These are phyloP conservation scores for Pythium sukuiense DNA, from an alignment of 352 stramenopile genomes.

Conservation along the genomic window DNA sequence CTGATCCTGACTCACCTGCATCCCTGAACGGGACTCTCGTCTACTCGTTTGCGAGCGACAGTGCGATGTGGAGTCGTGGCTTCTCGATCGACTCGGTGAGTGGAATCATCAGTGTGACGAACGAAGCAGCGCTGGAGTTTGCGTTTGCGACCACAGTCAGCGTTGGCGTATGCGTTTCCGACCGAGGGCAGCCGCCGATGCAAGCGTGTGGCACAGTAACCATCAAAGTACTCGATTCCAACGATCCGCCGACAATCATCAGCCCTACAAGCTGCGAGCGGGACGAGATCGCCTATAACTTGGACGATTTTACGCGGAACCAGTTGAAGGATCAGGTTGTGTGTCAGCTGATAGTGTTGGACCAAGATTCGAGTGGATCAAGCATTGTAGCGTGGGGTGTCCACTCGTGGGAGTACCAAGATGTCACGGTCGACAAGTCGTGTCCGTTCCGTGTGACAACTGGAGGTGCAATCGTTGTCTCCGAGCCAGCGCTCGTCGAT, in stretches of 20 bases:
- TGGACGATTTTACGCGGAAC: background rate
- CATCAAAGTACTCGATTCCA: slow-evolving; percentile 28
- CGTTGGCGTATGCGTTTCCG: slow-evolving; percentile 16
- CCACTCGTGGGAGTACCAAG: slow-evolving; percentile 27
- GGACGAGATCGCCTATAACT: slow-evolving; percentile 26
- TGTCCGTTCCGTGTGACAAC: slow-evolving; percentile 15
- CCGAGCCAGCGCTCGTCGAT: slow-evolving; percentile 18
- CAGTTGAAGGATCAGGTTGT: slow-evolving; percentile 12
- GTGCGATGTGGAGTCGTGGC: background rate
- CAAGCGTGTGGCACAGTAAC: slow-evolving; percentile 18
- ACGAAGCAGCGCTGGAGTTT: slow-evolving; percentile 18
- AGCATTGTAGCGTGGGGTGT: slow-evolving; percentile 15
- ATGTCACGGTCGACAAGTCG: background rate
- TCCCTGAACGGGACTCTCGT: slow-evolving; percentile 14
- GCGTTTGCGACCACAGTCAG: background rate
- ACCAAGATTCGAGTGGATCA: slow-evolving; percentile 18
- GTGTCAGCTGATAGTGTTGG: slow-evolving; percentile 20
- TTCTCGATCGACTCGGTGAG: slow-evolving; percentile 26
- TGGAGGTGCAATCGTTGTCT: slow-evolving; percentile 20
- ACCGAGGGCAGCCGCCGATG: slow-evolving; percentile 22
- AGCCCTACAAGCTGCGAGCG: slow-evolving; percentile 17
- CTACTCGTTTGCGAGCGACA: slow-evolving; percentile 5
- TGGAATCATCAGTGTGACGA: slow-evolving; percentile 13
- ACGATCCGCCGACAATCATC: slow-evolving; percentile 28
- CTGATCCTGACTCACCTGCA: slow-evolving; percentile 21